Evolutionary conservation across 805 yeast species (phyloP).

Genomic region (Candida peoriensis): DNA sequence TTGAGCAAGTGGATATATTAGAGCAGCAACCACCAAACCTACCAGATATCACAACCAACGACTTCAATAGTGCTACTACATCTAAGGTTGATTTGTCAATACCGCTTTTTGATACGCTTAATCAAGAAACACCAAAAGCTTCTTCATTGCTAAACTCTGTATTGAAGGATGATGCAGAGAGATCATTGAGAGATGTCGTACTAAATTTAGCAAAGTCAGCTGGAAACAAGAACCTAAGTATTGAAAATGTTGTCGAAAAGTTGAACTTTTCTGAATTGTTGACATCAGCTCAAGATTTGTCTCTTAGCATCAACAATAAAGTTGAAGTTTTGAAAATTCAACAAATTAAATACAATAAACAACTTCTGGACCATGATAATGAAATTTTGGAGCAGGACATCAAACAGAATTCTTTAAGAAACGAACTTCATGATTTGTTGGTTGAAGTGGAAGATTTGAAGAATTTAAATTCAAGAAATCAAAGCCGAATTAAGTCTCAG

Average conservation of each 20-base stretch:
- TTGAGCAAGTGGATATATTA: constrained; percentile 21
- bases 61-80: background rate
- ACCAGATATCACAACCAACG: constrained; percentile 5
- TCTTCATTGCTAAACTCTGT: no score
- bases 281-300: background rate
- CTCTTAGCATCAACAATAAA: background rate
- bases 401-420: background rate
- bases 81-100: constrained; percentile 1
- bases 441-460: background rate
- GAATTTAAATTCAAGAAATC: background rate
- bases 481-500: background rate
- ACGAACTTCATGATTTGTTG: background rate
- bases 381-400: background rate
- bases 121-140: no score
- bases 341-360: constrained; percentile 7
- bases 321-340: constrained; percentile 1
- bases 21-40: constrained; percentile 18
- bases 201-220: background rate
- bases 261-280: constrained; percentile 2
- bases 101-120: constrained; percentile 3
- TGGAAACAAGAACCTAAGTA: background rate
- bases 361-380: constrained; percentile 3
- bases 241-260: background rate
- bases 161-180: background rate
- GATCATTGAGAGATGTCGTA: background rate